A percentile compares a stretch with the other conserved stretches of the same genome.
Conservation (phyloP, 2,329 filamentous ascomycete genomes). For the Talaromyces albobiverticillius region DNA sequence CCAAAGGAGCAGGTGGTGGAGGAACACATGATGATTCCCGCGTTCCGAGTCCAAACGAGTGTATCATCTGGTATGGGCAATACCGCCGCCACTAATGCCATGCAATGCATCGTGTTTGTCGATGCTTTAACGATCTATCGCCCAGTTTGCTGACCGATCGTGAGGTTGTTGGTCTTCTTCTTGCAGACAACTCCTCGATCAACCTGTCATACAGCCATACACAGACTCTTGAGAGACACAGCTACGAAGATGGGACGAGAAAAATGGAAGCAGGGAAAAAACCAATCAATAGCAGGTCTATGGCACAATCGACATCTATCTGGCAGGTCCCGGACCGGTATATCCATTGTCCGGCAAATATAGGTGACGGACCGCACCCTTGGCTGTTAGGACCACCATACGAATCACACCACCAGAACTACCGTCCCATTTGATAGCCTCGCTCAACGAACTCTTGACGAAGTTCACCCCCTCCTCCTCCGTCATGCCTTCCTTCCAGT, state of each 20-base stretch:
- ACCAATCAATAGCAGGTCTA: conserved; percentile 15
- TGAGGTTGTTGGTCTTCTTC: too few species aligned
- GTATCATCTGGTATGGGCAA: neutral
- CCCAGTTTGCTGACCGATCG: too few species aligned
- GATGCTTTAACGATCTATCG: too few species aligned
- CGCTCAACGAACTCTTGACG: conserved; percentile 83
- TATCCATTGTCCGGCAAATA: conserved; percentile 94
- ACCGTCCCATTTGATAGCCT: conserved; percentile 99
- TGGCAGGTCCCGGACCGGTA: conserved; percentile 61
- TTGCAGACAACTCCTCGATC: neutral
- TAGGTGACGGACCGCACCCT: conserved; percentile 87
- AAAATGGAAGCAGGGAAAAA: conserved; percentile 16
- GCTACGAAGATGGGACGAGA: neutral
- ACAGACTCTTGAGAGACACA: too few species aligned
- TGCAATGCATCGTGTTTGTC: too few species aligned
- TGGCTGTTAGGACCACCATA: conserved; percentile 90
- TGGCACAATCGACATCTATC: conserved; percentile 8
- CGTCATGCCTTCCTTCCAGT: conserved; percentile 95
- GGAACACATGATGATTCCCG: conserved; percentile 13
- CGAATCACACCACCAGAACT: conserved; percentile 97
- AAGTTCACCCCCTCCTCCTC: conserved; percentile 87
- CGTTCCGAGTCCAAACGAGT: neutral
- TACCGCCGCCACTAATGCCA: neutral
- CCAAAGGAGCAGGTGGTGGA: conserved; percentile 14
- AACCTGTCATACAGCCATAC: neutral